Base-by-base conservation (phyloP, 805 yeast species). In the Candida ascalaphidarum region DNA sequence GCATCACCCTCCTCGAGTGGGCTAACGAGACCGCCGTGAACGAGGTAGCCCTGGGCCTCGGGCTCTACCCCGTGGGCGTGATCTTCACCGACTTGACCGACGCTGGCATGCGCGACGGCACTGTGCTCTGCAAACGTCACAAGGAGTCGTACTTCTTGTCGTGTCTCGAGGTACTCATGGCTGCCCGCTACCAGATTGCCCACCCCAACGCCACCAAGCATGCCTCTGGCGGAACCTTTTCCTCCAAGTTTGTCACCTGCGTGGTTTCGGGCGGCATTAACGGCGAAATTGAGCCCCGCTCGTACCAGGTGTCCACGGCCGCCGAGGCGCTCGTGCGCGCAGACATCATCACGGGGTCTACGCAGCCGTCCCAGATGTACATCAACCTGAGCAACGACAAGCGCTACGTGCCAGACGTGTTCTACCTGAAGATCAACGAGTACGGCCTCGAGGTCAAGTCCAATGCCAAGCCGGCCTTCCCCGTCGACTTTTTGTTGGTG, bases 361-460 rank as follows among this genome's bases (percentile, higher is more conserved):
- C 96, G 0, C 89, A 86, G 47, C 96, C 99, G 0, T 76, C 86
- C 13, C 75, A 80, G 63, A 77, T 89, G 48, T 80, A 75, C 41
- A 77, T 92, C 38, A 81, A 83, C 46, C 79, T 74, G 17, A 77
- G 84, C n/a, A 71, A 73, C 22, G 65, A 69, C 12, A 68, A 65
- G 7, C 68, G 96, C 31, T 92, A 89, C 42, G 97, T 92, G 11
- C 99, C 99, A 0, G 99, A 92, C 37, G 80, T 92, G 15, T 82
- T 83, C 46, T 92, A 81, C 63, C 75, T 77, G 53, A 77, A 74
- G 49, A 69, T 74, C 34, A 92, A 92, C 49, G 96, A 92, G 56
- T 92, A 92, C 55, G 83, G 83, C 4, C 60, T 85, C 17, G 76
- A 84, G 21, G 94, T 92, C n/a, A 85, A 85, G 44, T 73, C 76